A percentile compares a stretch with the other conserved stretches of the same genome.
phyloP scores from a whole-genome alignment of 306 rosid genomes.

The Glycine tomentella region DNA sequence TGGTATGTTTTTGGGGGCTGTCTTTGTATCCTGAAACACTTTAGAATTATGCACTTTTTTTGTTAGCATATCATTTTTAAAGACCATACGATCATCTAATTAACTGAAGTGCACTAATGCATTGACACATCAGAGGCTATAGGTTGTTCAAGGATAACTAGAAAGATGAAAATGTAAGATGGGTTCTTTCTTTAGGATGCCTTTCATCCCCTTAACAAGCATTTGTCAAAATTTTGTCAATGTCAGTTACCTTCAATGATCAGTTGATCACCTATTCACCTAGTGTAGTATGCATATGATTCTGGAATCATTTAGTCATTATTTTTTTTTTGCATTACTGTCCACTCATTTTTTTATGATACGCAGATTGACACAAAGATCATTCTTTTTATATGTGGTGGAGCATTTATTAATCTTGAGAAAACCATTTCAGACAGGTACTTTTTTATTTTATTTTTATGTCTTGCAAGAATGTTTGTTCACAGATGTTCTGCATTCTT shows the following conservation, averaged over 20 bases:
- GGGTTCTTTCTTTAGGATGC: conserved; percentile 1
- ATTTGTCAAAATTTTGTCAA: conserved; percentile 2
- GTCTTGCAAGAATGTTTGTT: conserved; percentile 12
- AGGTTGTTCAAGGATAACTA: conserved; percentile 23
- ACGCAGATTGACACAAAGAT: conserved; percentile 88
- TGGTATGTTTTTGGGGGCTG: neutral
- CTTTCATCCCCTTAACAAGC: conserved; percentile 1
- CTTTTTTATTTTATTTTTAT: conserved; percentile 2
- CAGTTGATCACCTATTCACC: neutral
- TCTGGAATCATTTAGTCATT: conserved; percentile 26
- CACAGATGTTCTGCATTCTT: neutral
- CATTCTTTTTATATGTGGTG: conserved; percentile 90
- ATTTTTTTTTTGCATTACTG: neutral
- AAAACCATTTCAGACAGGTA: conserved; percentile 95
- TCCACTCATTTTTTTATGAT: conserved; percentile 30
- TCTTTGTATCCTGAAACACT: conserved; percentile 17
- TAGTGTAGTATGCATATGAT: conserved; percentile 26
- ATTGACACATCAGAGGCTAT: neutral
- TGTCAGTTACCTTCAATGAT: conserved; percentile 16
- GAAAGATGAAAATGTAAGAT: conserved; percentile 9
- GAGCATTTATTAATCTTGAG: conserved; percentile 91
- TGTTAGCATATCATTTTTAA: neutral
- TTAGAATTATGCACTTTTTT: conserved; percentile 14
- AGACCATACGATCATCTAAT: neutral
- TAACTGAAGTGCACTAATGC: conserved; percentile 1